Percentiles rank a stretch among this genome's conserved stretches.
phyloP scores from a whole-genome alignment of 2,329 filamentous ascomycete species.

The Herpomyces periplanetae region DNA sequence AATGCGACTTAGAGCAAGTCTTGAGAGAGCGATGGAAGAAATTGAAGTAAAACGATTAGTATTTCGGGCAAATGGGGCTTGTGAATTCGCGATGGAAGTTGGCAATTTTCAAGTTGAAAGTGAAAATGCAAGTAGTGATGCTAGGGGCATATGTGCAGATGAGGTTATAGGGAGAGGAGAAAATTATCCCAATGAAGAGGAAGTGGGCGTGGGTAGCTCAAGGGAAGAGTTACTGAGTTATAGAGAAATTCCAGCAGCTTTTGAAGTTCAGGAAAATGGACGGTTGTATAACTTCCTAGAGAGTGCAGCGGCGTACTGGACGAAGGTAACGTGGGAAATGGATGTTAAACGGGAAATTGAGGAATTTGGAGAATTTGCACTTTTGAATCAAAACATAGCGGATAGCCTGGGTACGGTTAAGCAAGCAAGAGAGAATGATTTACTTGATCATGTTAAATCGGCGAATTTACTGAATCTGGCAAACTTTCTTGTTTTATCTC shows the following conservation, averaged over 20 bases:
- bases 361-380: slow-evolving; percentile 22
- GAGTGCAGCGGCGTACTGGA: slow-evolving; percentile 26
- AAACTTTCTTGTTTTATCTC: slow-evolving; percentile 6
- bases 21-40: no score
- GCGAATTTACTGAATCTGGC: slow-evolving; percentile 6
- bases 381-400: slow-evolving; percentile 12
- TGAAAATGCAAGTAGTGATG: no score
- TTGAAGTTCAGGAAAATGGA: slow-evolving; percentile 26
- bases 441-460: slow-evolving; percentile 6
- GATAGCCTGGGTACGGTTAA: slow-evolving; percentile 1
- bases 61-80: no score
- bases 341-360: slow-evolving; percentile 16
- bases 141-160: no score
- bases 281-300: no score
- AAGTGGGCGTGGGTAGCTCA: slow-evolving; percentile 5
- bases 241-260: slow-evolving; percentile 24
- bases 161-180: no score
- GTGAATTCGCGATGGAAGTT: no score
- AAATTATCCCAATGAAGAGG: slow-evolving; percentile 7
- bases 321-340: slow-evolving; percentile 8
- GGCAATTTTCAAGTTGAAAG: no score
- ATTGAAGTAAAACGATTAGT: no score
- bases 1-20: slow-evolving; percentile 15
- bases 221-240: slow-evolving; percentile 9
- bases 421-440: slow-evolving; percentile 1